These are phyloP conservation scores for Epichloe scottii DNA, from an alignment of 2,329 filamentous ascomycete species.

Conservation along the genomic window DNA sequence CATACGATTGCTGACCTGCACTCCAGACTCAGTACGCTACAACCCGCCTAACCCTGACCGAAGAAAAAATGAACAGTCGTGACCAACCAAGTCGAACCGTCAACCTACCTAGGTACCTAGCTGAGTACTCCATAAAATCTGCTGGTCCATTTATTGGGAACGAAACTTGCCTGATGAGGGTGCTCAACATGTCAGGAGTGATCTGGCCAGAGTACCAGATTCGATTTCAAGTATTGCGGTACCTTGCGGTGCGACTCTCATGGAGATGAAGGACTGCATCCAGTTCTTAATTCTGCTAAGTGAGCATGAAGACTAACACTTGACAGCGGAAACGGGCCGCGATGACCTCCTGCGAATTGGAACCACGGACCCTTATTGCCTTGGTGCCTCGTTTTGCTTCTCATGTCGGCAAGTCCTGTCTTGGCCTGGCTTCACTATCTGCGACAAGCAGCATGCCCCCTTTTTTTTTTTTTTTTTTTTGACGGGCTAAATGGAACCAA, in stretches of 20 bases:
- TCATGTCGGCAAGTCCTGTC: background rate
- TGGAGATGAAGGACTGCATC: background rate
- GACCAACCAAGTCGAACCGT: too few relatives aligned
- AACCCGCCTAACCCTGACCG: too few relatives aligned
- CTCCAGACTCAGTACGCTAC: too few relatives aligned
- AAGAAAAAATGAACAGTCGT: too few relatives aligned
- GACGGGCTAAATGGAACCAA: background rate
- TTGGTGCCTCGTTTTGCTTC: constrained; percentile 6
- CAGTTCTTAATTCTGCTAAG: background rate
- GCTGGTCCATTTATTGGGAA: too few relatives aligned
- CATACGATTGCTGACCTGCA: too few relatives aligned
- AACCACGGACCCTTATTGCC: background rate
- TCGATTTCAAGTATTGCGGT: background rate
- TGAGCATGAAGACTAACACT: background rate
- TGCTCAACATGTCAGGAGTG: too few relatives aligned
- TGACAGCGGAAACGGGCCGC: constrained; percentile 8
- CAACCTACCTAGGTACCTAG: too few relatives aligned
- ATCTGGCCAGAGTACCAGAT: too few relatives aligned
- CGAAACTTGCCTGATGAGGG: too few relatives aligned
- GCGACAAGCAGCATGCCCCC: constrained; percentile 7
- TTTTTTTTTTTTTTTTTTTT: background rate
- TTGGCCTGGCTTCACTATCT: too few relatives aligned
- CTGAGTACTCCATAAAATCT: too few relatives aligned
- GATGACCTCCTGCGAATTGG: constrained; percentile 3
- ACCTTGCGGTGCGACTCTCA: background rate